A percentile compares a stretch with the other conserved stretches of the same genome.
Conservation (phyloP, 2,329 filamentous ascomycete species). For the Ophiostoma quercus region DNA sequence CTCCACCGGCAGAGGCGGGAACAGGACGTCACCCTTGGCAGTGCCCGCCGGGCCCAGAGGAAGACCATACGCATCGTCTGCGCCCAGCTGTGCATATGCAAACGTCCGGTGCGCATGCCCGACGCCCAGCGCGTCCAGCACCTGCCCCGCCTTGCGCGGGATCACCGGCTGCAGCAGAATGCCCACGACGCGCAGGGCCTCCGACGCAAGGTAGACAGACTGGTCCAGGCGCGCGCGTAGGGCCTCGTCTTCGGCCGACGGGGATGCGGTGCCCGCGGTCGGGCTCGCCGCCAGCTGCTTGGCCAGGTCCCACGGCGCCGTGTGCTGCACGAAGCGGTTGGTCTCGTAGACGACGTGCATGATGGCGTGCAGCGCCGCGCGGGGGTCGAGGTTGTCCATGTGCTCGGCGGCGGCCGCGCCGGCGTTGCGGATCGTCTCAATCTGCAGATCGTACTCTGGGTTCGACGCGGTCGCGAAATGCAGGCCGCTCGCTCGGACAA, state of each 20-base stretch:
- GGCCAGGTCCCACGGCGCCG: constrained; percentile 62
- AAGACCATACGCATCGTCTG: constrained; percentile 65
- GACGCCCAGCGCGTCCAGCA: constrained; percentile 78
- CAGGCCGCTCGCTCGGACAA: constrained; percentile 36
- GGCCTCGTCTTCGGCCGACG: constrained; percentile 34
- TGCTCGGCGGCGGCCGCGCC: constrained; percentile 42
- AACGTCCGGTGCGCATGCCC: constrained; percentile 55
- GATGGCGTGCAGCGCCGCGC: constrained; percentile 59
- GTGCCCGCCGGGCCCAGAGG: constrained; percentile 36
- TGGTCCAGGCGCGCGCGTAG: constrained; percentile 43
- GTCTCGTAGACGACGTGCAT: constrained; percentile 60
- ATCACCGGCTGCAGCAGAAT: constrained; percentile 91
- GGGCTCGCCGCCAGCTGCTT: constrained; percentile 60
- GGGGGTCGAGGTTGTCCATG: constrained; percentile 61
- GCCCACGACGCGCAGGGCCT: constrained; percentile 70
- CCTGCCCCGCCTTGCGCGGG: constrained; percentile 64
- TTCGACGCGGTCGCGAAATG: too few species aligned
- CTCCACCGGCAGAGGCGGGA: constrained; percentile 47
- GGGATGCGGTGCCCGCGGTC: constrained; percentile 26
- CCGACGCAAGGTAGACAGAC: constrained; percentile 65
- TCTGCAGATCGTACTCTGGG: constrained; percentile 14
- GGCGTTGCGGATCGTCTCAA: constrained; percentile 29
- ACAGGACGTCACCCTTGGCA: constrained; percentile 40
- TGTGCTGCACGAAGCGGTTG: constrained; percentile 61
- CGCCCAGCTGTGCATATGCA: constrained; percentile 55